These are phyloP conservation scores for Poa pratensis DNA, from an alignment of 176 grass and related monocot species.

Conservation along the genomic window DNA sequence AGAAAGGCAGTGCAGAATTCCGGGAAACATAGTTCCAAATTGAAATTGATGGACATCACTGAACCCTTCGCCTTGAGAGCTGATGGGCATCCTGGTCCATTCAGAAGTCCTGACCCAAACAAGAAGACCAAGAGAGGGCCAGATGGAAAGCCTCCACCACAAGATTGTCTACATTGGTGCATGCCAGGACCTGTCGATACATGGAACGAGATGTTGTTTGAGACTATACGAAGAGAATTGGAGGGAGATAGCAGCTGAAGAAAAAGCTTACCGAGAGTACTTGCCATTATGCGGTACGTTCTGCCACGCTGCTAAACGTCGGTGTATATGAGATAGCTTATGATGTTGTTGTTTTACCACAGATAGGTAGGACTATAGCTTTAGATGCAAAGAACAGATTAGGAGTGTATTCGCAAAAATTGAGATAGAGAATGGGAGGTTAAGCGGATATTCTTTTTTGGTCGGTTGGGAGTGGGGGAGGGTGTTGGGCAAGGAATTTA, in stretches of 20 bases:
- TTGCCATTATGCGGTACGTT: not conserved
- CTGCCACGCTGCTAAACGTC: not conserved
- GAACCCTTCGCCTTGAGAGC: slow-evolving; percentile 72
- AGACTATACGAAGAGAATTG: slow-evolving; percentile 72
- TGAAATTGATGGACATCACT: slow-evolving; percentile 93
- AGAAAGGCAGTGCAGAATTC: slow-evolving; percentile 62
- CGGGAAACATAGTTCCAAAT: slow-evolving; percentile 48
- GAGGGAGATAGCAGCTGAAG: slow-evolving; percentile 53
- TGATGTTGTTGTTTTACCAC: slow-evolving; percentile 37
- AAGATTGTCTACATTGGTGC: slow-evolving; percentile 97
- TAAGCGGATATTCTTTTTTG: not conserved
- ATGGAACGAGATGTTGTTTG: slow-evolving; percentile 94
- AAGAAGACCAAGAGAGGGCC: slow-evolving; percentile 90
- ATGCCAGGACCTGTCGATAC: slow-evolving; percentile 93
- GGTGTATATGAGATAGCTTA: not conserved
- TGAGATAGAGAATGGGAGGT: not conserved
- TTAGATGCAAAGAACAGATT: slow-evolving; percentile 8
- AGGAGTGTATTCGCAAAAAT: not conserved
- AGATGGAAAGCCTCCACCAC: slow-evolving; percentile 83
- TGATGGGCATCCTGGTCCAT: slow-evolving; percentile 94
- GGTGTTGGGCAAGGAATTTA: not conserved
- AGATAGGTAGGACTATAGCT: slow-evolving; percentile 39
- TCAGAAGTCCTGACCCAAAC: slow-evolving; percentile 81
- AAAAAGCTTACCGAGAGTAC: not conserved
- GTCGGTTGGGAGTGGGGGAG: not conserved